Base-by-base conservation (phyloP, 2,329 filamentous ascomycete species). In the Sclerotinia sclerotiorum region DNA sequence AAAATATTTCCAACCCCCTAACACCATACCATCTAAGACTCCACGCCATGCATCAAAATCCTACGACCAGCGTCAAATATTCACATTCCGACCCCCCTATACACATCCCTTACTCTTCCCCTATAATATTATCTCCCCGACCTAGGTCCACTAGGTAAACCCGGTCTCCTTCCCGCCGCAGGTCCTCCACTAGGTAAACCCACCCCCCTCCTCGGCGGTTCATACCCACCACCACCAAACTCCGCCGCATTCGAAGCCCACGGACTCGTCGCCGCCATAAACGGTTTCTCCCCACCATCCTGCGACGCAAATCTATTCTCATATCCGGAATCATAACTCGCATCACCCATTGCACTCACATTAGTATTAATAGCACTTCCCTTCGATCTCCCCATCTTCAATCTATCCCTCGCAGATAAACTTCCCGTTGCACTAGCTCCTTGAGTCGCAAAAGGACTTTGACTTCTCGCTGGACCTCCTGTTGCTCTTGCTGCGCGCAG, bases 361-460 rank as follows among this genome's bases (percentile, higher is more conserved):
- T 66, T 68, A 27, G 68, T 32, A 69, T 60, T 39, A 66, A 65
- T 44, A 49, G 68, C 42, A 75, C 17, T 70, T 73, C 82, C 82
- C 55, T 85, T 85, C 72, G 85, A 83, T 29, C 85, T 83, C 42
- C 86, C 88, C 84, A 93, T 92, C 77, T 93, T 92, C 74, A 97
- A 82, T 73, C 92, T 84, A 74, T 97, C 92, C 80, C 96, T 92
- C 63, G 93, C 93, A 35, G 65, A 68, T 27, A 63, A 46, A 11
- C 42, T 27, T 5, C 58, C 39, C 5, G 58, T 32, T 10, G 57
- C 57, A 27, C 49, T 15, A 11, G 44, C 32, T 10, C 32, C 61
- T 11, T 39, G 35, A 10, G 15, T 55, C 13, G 60, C 29, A 24
- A 62, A 62, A 0, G 46, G 29, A 21, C 24, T 42, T 27, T 54